phyloP scores from a whole-genome alignment of 768 basidiomycete genomes.

The Lentinula edodes region DNA sequence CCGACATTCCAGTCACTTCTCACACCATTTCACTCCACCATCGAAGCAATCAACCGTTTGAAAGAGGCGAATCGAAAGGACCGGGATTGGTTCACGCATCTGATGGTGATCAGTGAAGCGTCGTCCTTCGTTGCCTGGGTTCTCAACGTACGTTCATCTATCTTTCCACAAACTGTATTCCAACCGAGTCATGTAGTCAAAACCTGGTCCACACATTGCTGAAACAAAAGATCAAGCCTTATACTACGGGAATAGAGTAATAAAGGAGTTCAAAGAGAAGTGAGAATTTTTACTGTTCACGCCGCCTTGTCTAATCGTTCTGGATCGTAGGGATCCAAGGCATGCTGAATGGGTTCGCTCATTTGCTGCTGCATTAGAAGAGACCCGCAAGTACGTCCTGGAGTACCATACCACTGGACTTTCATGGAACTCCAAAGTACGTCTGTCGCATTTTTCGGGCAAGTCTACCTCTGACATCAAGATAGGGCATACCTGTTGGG shows the following conservation, averaged over 20 bases:
- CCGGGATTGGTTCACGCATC: conserved; percentile 77
- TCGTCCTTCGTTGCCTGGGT: conserved; percentile 86
- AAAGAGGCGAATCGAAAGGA: conserved; percentile 80
- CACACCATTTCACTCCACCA: conserved; percentile 60
- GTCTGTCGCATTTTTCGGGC: not conserved
- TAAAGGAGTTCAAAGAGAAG: conserved; percentile 94
- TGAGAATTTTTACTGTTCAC: conserved; percentile 27
- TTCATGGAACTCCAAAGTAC: conserved; percentile 81
- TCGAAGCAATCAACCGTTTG: conserved; percentile 71
- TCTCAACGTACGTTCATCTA: conserved; percentile 51
- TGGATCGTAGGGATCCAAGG: conserved; percentile 61
- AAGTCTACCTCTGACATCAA: not conserved
- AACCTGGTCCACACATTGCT: conserved; percentile 73
- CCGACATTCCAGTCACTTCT: conserved; percentile 53
- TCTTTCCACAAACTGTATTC: not conserved
- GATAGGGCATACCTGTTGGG: conserved; percentile 51
- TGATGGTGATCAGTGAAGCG: conserved; percentile 79
- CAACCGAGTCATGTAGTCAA: conserved; percentile 43
- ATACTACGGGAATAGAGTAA: conserved; percentile 86
- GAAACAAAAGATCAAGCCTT: conserved; percentile 82
- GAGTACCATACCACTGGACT: conserved; percentile 85
- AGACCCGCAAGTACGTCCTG: conserved; percentile 74
- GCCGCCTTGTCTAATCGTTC: not conserved
- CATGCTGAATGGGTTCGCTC: conserved; percentile 86
- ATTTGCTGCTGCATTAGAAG: conserved; percentile 68